These are phyloP conservation scores for Yarrowia hollandica DNA, from an alignment of 805 yeast genomes.

Conservation along the genomic window DNA sequence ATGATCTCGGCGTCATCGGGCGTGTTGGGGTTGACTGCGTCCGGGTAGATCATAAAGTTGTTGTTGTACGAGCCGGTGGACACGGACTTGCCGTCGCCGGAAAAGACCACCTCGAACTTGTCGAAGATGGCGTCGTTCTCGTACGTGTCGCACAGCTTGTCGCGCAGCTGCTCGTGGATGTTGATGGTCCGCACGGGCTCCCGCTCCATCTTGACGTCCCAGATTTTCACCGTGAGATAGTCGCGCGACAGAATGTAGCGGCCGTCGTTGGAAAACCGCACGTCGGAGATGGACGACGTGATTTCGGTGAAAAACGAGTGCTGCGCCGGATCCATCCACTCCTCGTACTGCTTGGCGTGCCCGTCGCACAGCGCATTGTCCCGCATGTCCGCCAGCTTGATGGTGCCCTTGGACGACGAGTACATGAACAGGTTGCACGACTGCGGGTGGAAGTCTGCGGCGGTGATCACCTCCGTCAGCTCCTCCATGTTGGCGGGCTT, in stretches of 20 bases:
- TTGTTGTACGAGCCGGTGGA: conserved; percentile 98
- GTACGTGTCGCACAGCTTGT: conserved; percentile 92
- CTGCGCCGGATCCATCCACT: conserved; percentile 84
- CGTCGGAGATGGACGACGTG: conserved; percentile 90
- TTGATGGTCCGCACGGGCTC: conserved; percentile 92
- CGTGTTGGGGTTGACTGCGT: conserved; percentile 49
- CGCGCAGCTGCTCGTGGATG: conserved; percentile 92
- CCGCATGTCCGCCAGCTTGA: conserved; percentile 95
- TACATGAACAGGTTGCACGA: conserved; percentile 94
- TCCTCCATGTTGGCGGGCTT: conserved; percentile 99
- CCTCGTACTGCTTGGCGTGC: conserved; percentile 81
- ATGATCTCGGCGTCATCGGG: conserved; percentile 63
- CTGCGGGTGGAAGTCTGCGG: conserved; percentile 93
- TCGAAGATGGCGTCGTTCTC: conserved; percentile 98
- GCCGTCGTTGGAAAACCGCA: conserved; percentile 88
- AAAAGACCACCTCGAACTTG: conserved; percentile 93
- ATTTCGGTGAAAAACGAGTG: conserved; percentile 97
- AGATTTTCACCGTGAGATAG: conserved; percentile 93
- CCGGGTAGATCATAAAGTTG: conserved; percentile 94
- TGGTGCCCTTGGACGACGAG: conserved; percentile 91
- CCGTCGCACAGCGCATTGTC: conserved; percentile 90
- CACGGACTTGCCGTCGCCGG: conserved; percentile 87
- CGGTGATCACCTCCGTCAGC: conserved; percentile 93
- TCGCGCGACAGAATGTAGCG: conserved; percentile 95
- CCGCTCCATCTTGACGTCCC: conserved; percentile 98